Base-by-base conservation (phyloP, 1,139 yeast genomes). In the Scheffersomyces parashehatae region DNA sequence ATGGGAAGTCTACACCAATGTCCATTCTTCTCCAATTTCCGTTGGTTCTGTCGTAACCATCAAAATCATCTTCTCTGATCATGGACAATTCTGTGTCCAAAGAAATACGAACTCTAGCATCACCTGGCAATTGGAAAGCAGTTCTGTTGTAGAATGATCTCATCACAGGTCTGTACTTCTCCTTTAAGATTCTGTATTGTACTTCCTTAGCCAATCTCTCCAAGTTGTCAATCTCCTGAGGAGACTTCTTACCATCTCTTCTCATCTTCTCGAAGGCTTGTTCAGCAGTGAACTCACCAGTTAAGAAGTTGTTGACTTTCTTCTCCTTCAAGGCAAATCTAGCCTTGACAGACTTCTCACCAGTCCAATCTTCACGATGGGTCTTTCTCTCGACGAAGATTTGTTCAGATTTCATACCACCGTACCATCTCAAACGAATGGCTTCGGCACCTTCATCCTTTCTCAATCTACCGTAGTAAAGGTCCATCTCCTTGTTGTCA, bases 371-470 rank as follows among this genome's bases (percentile, higher is more conserved):
- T 67, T 93, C 99, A 67, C 99, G 82, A 63, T 93, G 99, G 11
- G 99, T 93, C 67, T 93, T 93, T 67, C 99, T 83, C 69, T 93
- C 99, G 31, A 93, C 96, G 54, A 93, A 93, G 45, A 93, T 89
- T 42, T 88, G 88, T 54, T 91, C 97, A 3, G 93, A 80, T 47
- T 81, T 78, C 99, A 93, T 91, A 43, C 97, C 97, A 61, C 99
- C 99, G 63, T 93, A 93, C 99, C 99, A 93, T 73, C 99, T 84
- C 62, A 93, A 77, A 71, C 99, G 85, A 55, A 93, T 90, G 16
- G 99, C 99, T 68, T 93, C 99, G 8, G 99, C 99, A 64, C 99
- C 99, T 74, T 93, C 99, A 54, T 89, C 95, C 68, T 93, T 93
- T 64, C 95, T 83, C 58, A 93, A 77, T 68, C 99, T 83, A 37